phyloP scores from a whole-genome alignment of 2,329 filamentous ascomycete genomes.

The Anthostomella pinea region DNA sequence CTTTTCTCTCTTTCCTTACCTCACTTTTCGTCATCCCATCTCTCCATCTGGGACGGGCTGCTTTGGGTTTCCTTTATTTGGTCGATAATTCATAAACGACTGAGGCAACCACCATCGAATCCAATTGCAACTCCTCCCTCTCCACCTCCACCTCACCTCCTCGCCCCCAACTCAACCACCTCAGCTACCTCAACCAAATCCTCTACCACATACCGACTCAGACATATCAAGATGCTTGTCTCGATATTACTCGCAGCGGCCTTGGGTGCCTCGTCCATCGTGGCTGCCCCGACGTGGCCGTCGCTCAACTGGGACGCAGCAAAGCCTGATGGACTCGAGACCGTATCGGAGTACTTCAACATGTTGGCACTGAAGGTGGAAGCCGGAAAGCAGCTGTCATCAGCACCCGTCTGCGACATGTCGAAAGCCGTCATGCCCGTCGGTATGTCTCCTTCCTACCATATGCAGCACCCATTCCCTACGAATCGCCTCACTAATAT shows the following conservation, averaged over 20 bases:
- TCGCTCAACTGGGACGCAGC: slow-evolving; percentile 39
- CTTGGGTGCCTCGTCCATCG: slow-evolving; percentile 42
- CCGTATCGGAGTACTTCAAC: slow-evolving; percentile 61
- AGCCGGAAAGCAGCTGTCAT: slow-evolving; percentile 39
- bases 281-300: slow-evolving; percentile 47
- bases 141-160: slow-evolving; percentile 6
- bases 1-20: neutral
- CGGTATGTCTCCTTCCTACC: slow-evolving; percentile 35
- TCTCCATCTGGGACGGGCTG: slow-evolving; percentile 20
- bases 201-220: slow-evolving; percentile 6
- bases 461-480: slow-evolving; percentile 2
- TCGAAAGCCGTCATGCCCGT: slow-evolving; percentile 49
- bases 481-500: slow-evolving; percentile 27
- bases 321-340: slow-evolving; percentile 40
- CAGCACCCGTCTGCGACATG: slow-evolving; percentile 51
- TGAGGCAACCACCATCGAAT: slow-evolving; percentile 6
- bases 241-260: slow-evolving; percentile 46
- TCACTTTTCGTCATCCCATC: slow-evolving; percentile 13
- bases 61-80: slow-evolving; percentile 17
- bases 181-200: slow-evolving; percentile 12
- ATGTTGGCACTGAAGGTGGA: slow-evolving; percentile 55
- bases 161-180: slow-evolving; percentile 3
- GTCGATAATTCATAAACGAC: no score
- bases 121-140: slow-evolving; percentile 12
- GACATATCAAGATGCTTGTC: slow-evolving; percentile 45